phyloP scores from a whole-genome alignment of 345 rosid genomes.

The Carallia pectinifolia region DNA sequence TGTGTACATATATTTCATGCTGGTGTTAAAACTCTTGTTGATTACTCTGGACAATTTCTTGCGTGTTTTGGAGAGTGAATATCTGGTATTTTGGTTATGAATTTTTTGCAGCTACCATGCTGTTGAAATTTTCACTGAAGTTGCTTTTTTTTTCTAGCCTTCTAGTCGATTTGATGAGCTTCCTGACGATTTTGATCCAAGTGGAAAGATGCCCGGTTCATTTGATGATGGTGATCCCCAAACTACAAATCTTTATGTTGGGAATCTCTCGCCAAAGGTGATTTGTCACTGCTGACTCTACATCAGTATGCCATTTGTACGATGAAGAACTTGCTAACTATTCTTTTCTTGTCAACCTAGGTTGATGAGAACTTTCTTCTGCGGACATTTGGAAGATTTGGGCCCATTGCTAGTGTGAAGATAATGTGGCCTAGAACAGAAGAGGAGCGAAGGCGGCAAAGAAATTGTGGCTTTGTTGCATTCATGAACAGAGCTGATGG shows the following conservation, averaged over 20 bases:
- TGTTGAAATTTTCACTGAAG: conserved; percentile 11
- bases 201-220: conserved; percentile 92
- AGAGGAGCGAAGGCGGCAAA: conserved; percentile 87
- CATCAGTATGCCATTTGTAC: neutral
- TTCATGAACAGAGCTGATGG: conserved; percentile 98
- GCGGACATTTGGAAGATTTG: conserved; percentile 98
- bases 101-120: neutral
- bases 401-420: conserved; percentile 99
- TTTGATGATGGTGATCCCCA: conserved; percentile 99
- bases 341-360: conserved; percentile 33
- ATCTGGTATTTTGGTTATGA: neutral
- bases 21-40: neutral
- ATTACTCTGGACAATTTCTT: neutral
- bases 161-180: conserved; percentile 96
- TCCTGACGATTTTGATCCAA: conserved; percentile 97
- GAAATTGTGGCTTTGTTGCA: conserved; percentile 97
- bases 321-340: conserved; percentile 4
- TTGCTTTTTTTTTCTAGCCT: conserved; percentile 51
- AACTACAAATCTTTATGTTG: conserved; percentile 96
- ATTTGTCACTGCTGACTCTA: conserved; percentile 15
- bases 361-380: conserved; percentile 98
- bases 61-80: neutral
- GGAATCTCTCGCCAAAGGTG: conserved; percentile 92
- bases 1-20: too few species aligned
- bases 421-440: conserved; percentile 99